Evolutionary conservation across 1,139 yeast species (phyloP), one percentile per base, ranked within the genome.

Genomic region (Tardiomyces blankii): DNA sequence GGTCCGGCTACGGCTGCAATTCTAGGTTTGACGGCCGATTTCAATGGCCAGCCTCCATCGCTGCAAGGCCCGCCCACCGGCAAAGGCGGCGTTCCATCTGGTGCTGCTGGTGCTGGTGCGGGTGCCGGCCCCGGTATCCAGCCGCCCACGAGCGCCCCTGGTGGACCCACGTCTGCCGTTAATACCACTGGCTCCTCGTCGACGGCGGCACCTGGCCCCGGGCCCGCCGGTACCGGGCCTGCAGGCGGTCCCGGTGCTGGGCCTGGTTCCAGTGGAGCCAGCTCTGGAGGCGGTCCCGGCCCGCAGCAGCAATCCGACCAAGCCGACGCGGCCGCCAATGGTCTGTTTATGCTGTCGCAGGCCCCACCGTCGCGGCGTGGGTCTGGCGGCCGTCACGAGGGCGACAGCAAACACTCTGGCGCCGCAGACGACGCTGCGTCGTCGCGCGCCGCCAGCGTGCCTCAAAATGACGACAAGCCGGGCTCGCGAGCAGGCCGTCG

Each of bases 1-100:
- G 64, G 64, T 13, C 68, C 69, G 2, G 58, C 62, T 9, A 63
- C 69, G 8, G 68, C 67, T 11, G 65, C 66, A 16, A 53, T 64
- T 23, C 51, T 64, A 28, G 65, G 66, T 12, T 11, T 30, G 35
- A 30, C 35, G 16, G 35, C 35, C 16, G 35, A 30, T 30, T 41
- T 23, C 19, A 18, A 9, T 11, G 25, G 12, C 43, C 38, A 12
- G 28, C 38, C 30, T 23, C 38, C 32, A 18, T 13, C 23, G 14
- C 40, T 13, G 33, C 40, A 23, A 19, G 38, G 19, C 23, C 19
- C 30, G 39, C 16, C 47, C 11, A n/a, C 46, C 23, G 14, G 13
- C 48, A n/a, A 38, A 42, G 14, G 32, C 45, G 18, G 32, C 43
- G 21, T 18, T 45, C 27, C 48, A 38, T 18, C 44, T 25, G 42